phyloP scores from a whole-genome alignment of 495 filamentous ascomycete genomes.

The Geoglossum glabrum region DNA sequence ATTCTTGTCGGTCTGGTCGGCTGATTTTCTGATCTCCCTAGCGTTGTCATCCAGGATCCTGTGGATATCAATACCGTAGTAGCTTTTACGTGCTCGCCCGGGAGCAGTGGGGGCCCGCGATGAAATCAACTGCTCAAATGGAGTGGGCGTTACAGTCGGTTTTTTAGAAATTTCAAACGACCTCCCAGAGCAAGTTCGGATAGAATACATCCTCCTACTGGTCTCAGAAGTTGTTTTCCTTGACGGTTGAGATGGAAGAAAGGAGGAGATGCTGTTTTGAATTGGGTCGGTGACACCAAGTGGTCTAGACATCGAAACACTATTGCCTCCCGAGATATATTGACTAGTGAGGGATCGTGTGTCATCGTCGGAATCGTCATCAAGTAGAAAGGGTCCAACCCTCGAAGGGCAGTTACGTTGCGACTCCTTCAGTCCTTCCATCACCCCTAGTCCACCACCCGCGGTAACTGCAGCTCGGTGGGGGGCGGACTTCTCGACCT shows the following conservation, averaged over 20 bases:
- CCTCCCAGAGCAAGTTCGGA: constrained; percentile 48
- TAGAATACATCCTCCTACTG: constrained; percentile 6
- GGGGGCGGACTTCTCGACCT: not conserved
- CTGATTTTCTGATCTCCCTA: constrained; percentile 15
- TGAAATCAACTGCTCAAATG: constrained; percentile 51
- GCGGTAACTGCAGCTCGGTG: not conserved
- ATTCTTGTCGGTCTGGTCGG: constrained; percentile 20
- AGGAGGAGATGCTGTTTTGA: not conserved
- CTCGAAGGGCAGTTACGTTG: constrained; percentile 10
- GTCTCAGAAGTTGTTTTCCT: constrained; percentile 1
- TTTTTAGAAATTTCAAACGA: constrained; percentile 33
- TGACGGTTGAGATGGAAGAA: constrained; percentile 1
- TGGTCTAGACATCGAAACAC: not conserved
- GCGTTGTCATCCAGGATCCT: constrained; percentile 48
- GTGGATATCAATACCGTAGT: constrained; percentile 85
- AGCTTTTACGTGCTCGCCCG: constrained; percentile 58
- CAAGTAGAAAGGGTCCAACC: constrained; percentile 24
- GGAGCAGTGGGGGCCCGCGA: constrained; percentile 44
- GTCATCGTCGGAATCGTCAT: constrained; percentile 23
- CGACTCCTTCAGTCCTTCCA: not conserved
- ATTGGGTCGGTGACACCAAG: not conserved
- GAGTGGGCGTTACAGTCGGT: constrained; percentile 23
- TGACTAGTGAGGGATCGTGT: constrained; percentile 17
- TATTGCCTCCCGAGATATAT: constrained; percentile 17
- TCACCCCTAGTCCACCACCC: not conserved